Base-by-base conservation (phyloP, 345 rosid species). In the Hypericum perforatum region DNA sequence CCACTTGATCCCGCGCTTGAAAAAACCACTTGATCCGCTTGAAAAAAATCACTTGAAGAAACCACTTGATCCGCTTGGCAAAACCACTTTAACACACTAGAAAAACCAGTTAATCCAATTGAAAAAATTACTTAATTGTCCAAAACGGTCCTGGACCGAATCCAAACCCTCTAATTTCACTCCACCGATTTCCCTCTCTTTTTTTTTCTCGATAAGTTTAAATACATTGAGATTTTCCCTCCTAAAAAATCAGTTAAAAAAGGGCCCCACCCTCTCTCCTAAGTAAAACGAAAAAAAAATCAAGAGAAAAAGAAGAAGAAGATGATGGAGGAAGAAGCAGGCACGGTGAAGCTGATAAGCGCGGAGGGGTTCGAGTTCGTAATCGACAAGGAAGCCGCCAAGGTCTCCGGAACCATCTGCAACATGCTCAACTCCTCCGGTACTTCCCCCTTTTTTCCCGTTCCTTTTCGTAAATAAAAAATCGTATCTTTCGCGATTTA, bases 401-500 rank as follows among this genome's bases (percentile, higher is more conserved):
- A 80, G 95, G 95, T 86, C 68, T 86, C 95, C 32, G 89, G 83
- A 58, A 86, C 92, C 54, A 86, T 86, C 44, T 81, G 89, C 41
- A 86, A 83, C 86, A 86, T 86, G 95, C 82, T 83, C 16, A 86
- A 89, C 51, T 86, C 95, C 63, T 89, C 92, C 72, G 95, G 95
- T 77, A 22, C 32, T 22, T 22, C 50, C 29, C 29, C 14, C 7
- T 9, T 11, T n/a, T 11, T 45, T 16, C 12, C 48, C 15, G 4
- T 6, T 6, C 48, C 7, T 7, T 46, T 9, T 8, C 9, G 50
- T 16, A 29, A 7, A 12, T 45, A 16, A 8, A 46, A 46, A 10
- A 32, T 46, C 7, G 50, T 12, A 46, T 46, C 9, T 22, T 22
- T 22, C 2, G 32, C 32, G 4, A 22, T 46, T 32, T 46, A 32